Percentiles rank a stretch among this genome's conserved stretches.
Evolutionary conservation across 768 basidiomycete species (phyloP).

Genomic region (Porphyrellus cyaneotinctus): DNA sequence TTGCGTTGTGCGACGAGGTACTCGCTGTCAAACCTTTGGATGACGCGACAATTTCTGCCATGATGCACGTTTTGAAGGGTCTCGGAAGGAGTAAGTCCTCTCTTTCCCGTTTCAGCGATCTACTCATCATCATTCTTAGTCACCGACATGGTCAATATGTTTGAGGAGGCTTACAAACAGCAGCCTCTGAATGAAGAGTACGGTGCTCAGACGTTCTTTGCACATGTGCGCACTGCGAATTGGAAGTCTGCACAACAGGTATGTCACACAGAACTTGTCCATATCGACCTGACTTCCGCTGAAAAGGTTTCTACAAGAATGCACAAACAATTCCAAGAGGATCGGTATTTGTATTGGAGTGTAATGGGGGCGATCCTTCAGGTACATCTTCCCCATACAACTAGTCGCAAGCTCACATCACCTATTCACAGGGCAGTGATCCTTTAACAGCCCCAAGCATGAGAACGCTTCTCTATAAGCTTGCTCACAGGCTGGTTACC

Average conservation of each 20-base stretch:
- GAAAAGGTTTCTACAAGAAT: constrained; percentile 71
- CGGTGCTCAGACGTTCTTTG: constrained; percentile 80
- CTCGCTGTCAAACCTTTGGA: constrained; percentile 68
- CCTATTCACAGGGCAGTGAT: constrained; percentile 62
- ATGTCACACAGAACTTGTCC: constrained; percentile 5
- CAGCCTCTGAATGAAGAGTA: constrained; percentile 80
- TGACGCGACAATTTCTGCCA: constrained; percentile 69
- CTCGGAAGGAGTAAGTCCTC: constrained; percentile 58
- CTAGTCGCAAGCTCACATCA: constrained; percentile 8
- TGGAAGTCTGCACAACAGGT: constrained; percentile 90
- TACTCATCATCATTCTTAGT: constrained; percentile 37
- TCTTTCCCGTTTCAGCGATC: neutral
- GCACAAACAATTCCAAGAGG: constrained; percentile 80
- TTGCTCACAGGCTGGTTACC: constrained; percentile 70
- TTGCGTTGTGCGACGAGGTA: constrained; percentile 75
- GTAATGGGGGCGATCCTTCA: constrained; percentile 78
- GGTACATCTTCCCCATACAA: constrained; percentile 35
- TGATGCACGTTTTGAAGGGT: constrained; percentile 80
- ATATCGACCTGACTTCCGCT: neutral
- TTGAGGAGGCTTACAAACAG: constrained; percentile 80
- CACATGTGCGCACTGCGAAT: constrained; percentile 71
- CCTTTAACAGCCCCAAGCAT: constrained; percentile 55
- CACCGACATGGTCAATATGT: constrained; percentile 79
- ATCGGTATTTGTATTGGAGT: constrained; percentile 80
- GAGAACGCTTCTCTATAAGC: constrained; percentile 65